Percentiles rank a stretch among this genome's conserved stretches.
These are phyloP conservation scores for Lecanoromycetidae sp. DNA, from an alignment of 2,329 filamentous ascomycete species.

Conservation along the genomic window DNA sequence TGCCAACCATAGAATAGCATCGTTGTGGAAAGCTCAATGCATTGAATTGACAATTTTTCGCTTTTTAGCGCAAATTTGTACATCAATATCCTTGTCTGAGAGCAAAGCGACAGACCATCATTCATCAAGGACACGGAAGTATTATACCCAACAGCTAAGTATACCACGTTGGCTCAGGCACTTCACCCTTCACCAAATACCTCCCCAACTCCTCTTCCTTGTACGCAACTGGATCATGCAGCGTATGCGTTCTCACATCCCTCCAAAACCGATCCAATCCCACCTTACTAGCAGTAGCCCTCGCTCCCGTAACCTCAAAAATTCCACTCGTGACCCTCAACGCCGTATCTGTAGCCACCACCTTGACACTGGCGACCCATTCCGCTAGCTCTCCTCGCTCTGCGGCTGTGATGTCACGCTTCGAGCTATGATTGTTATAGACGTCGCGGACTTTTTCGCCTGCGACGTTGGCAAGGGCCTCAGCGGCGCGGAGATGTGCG, in stretches of 20 bases:
- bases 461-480: conserved; percentile 46
- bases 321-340: conserved; percentile 48
- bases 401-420: conserved; percentile 37
- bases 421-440: conserved; percentile 33
- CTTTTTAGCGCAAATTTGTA: too few species aligned
- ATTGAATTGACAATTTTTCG: too few species aligned
- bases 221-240: conserved; percentile 57
- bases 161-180: conserved; percentile 50
- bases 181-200: conserved; percentile 44
- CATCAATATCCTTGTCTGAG: too few species aligned
- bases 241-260: conserved; percentile 51
- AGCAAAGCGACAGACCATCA: too few species aligned
- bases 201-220: conserved; percentile 52
- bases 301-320: conserved; percentile 52
- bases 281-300: conserved; percentile 45
- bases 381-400: conserved; percentile 50
- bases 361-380: conserved; percentile 50
- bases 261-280: conserved; percentile 55
- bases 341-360: conserved; percentile 49
- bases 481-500: conserved; percentile 49
- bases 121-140: too few species aligned
- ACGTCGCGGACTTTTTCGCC: conserved; percentile 38
- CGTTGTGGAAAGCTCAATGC: too few species aligned
- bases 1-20: too few species aligned
- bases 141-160: conserved; percentile 25